These are phyloP conservation scores for Melampsora americana DNA, from an alignment of 1,284 basidiomycete species.

Conservation along the genomic window DNA sequence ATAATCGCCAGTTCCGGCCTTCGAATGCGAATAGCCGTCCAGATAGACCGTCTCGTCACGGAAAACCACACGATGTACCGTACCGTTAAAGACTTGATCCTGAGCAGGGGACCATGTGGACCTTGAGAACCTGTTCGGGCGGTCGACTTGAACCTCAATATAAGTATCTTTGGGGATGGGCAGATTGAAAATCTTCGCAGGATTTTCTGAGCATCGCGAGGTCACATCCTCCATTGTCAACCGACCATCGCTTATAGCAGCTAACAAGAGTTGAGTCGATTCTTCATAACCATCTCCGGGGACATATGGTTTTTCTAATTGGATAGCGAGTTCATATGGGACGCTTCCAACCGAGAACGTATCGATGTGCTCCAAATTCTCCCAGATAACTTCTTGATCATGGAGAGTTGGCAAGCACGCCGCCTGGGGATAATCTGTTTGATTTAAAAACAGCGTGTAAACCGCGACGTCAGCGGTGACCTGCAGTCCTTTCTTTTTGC, in stretches of 20 bases:
- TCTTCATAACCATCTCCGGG: constrained; percentile 81
- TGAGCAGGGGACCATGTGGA: constrained; percentile 77
- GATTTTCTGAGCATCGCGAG: constrained; percentile 80
- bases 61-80: constrained; percentile 84
- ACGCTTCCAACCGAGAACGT: constrained; percentile 83
- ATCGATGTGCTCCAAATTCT: constrained; percentile 78
- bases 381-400: constrained; percentile 84
- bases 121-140: constrained; percentile 64
- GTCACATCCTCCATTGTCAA: constrained; percentile 81
- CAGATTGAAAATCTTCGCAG: constrained; percentile 83
- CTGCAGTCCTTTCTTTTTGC: constrained; percentile 87
- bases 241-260: constrained; percentile 75
- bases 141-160: constrained; percentile 87
- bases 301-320: constrained; percentile 66
- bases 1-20: constrained; percentile 73
- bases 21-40: constrained; percentile 72
- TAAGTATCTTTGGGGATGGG: constrained; percentile 69
- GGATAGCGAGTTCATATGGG: constrained; percentile 73
- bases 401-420: constrained; percentile 69
- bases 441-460: constrained; percentile 85
- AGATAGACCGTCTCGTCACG: constrained; percentile 88
- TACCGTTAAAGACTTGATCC: constrained; percentile 64
- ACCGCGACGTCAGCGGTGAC: constrained; percentile 96
- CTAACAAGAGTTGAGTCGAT: constrained; percentile 79
- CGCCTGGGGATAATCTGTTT: constrained; percentile 68